Base-by-base conservation (phyloP, 2,329 filamentous ascomycete genomes). In the Claviceps arundinis region DNA sequence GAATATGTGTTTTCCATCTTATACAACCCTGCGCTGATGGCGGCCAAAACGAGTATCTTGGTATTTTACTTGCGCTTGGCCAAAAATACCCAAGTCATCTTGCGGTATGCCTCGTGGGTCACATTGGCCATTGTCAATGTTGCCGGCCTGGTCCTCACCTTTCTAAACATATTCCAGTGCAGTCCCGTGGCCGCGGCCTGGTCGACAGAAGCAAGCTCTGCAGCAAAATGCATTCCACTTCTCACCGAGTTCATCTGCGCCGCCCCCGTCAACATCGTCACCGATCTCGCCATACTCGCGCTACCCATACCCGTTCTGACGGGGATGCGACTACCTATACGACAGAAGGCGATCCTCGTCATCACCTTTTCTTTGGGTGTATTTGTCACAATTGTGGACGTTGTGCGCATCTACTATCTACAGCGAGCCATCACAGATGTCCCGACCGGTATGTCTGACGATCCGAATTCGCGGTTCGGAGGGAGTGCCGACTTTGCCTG, bases 111-210 rank as follows among this genome's bases (percentile, higher is more conserved):
- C n/a, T 93, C 88, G n/a, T 89, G 89, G 73, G 73, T 77, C 4
- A 89, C 87, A 0, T 72, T 96, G 1, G 73, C 73, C 47, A 75
- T 95, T 22, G 89, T 95, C 64, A 94, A 93, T 61, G 64, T 83
- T 7, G 85, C 86, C 34, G 90, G 89, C 14, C 60, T 82, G 19
- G 85, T 89, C 14, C 73, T 97, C 58, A 95, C 89, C 1, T 76
- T 95, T 37, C 75, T 95, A 65, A 94, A 91, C 63, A 80, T 91
- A 58, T 88, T 95, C 57, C 90, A 95, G 70, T 96, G 91, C 65
- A 72, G 68, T 1, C 91, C 91, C 0, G 70, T 90, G 30, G 61
- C 66, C n/a, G 84, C 87, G 26, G 84, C 82, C 13, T 95, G 87
- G 70, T 67, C 72, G 54, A 58, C 67, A 2, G 60, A 60, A 9